These are phyloP conservation scores for Nannochloris sp. DNA, from an alignment of 139 green algal species.

Conservation along the genomic window DNA sequence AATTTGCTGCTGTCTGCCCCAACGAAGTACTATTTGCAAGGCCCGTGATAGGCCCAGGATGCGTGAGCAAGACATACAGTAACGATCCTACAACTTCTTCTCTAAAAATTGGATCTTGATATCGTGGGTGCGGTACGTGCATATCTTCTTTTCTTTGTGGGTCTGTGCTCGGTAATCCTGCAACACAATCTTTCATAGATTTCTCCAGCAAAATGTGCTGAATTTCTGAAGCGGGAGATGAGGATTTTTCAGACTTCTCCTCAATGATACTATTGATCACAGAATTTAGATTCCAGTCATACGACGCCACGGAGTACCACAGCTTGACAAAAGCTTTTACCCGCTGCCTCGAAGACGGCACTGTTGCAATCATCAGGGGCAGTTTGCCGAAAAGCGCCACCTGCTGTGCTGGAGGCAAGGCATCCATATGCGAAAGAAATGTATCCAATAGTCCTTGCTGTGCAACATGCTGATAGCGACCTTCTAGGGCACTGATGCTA, in stretches of 20 bases:
- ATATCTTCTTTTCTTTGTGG: slow-evolving; percentile 5
- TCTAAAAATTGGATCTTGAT: slow-evolving; percentile 25
- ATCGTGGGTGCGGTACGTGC: slow-evolving; percentile 4
- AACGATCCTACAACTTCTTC: slow-evolving; percentile 39
- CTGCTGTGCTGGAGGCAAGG: slow-evolving; percentile 21
- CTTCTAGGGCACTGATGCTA: background rate
- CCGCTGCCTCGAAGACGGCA: slow-evolving; percentile 17
- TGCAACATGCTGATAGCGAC: background rate
- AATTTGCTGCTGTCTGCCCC: background rate
- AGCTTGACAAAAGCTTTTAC: slow-evolving; percentile 13
- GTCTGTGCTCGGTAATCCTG: slow-evolving; percentile 10
- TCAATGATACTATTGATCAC: background rate
- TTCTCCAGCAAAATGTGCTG: background rate
- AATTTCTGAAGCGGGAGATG: too few species aligned
- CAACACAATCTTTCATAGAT: slow-evolving; percentile 17
- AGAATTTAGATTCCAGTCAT: slow-evolving; percentile 17
- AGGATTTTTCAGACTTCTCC: background rate
- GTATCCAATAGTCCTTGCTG: slow-evolving; percentile 11
- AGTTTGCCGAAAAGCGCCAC: slow-evolving; percentile 20
- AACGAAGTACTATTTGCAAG: background rate
- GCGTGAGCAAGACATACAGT: slow-evolving; percentile 31
- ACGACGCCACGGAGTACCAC: slow-evolving; percentile 13
- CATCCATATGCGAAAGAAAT: slow-evolving; percentile 13
- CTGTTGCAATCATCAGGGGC: slow-evolving; percentile 17
- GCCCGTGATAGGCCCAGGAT: slow-evolving; percentile 5